These are phyloP conservation scores for Trypanosoma cruzi DNA, from an alignment of 208 protist genomes.

Conservation along the genomic window DNA sequence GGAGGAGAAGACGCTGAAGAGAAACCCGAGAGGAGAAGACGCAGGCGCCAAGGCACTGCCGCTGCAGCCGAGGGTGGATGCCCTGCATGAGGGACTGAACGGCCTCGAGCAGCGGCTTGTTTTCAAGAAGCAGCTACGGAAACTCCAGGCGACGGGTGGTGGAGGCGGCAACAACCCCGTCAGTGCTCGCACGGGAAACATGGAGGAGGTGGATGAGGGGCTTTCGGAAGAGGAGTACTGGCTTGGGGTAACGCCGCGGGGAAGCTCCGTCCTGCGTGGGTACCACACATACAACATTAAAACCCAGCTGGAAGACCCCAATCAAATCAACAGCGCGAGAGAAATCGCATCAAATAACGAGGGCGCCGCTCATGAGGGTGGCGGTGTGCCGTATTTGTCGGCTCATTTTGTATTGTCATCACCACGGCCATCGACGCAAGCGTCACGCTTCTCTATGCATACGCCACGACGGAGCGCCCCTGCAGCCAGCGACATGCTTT, in stretches of 20 bases:
- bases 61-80: slow-evolving; percentile 3
- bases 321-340: background rate
- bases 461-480: slow-evolving; percentile 30
- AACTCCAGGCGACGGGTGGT: slow-evolving; percentile 9
- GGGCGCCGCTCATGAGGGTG: background rate
- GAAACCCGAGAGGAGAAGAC: background rate
- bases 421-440: background rate
- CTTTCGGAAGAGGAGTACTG: slow-evolving; percentile 19
- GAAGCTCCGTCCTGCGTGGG: slow-evolving; percentile 19
- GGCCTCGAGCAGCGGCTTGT: slow-evolving; percentile 52
- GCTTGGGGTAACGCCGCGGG: slow-evolving; percentile 14
- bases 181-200: background rate
- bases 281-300: slow-evolving; percentile 36
- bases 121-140: slow-evolving; percentile 36
- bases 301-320: slow-evolving; percentile 14
- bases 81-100: slow-evolving; percentile 33
- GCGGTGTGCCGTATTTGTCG: no score
- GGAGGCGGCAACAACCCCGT: background rate
- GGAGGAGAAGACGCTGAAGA: background rate
- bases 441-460: slow-evolving; percentile 12
- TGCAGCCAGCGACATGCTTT: slow-evolving; percentile 41
- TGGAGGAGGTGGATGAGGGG: slow-evolving; percentile 1
- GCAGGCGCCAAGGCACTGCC: background rate
- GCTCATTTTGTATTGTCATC: background rate
- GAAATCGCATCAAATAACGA: background rate